Evolutionary conservation across 495 filamentous ascomycete genomes (phyloP).

Genomic region (Aspergillus nanangensis): DNA sequence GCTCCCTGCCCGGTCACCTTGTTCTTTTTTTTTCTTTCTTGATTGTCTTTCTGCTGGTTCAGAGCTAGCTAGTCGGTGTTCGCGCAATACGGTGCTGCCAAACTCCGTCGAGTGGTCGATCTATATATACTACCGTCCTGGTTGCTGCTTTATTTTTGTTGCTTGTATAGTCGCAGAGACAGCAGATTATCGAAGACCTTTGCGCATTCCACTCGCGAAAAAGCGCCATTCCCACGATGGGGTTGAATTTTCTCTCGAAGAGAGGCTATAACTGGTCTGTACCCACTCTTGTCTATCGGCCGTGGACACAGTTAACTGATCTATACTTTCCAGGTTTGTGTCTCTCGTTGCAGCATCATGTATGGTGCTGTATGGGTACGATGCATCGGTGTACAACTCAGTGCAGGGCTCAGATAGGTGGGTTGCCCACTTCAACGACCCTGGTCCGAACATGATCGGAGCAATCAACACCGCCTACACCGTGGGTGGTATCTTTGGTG

Average conservation of each 20-base stretch:
- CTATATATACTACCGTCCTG: too few species aligned
- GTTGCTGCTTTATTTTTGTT: too few species aligned
- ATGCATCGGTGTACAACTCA: constrained; percentile 63
- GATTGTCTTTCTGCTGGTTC: background rate
- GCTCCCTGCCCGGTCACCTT: background rate
- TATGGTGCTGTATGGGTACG: constrained; percentile 66
- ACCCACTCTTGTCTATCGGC: background rate
- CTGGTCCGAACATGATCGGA: constrained; percentile 47
- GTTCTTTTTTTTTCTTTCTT: constrained; percentile 4
- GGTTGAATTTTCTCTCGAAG: constrained; percentile 16
- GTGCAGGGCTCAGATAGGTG: constrained; percentile 57
- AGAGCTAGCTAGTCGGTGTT: too few species aligned
- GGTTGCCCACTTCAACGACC: constrained; percentile 53
- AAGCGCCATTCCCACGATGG: background rate
- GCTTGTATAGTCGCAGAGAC: background rate
- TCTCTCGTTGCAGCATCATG: constrained; percentile 59
- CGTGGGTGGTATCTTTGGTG: constrained; percentile 58
- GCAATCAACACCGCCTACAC: constrained; percentile 60
- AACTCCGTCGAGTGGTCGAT: too few species aligned
- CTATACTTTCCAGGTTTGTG: constrained; percentile 45
- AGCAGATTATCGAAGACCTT: too few species aligned
- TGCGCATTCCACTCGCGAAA: background rate
- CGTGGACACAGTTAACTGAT: background rate
- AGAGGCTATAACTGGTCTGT: constrained; percentile 36
- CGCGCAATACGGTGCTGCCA: too few species aligned